phyloP scores from a whole-genome alignment of 1,284 basidiomycete species.

The Ganoderma lingzhi region DNA sequence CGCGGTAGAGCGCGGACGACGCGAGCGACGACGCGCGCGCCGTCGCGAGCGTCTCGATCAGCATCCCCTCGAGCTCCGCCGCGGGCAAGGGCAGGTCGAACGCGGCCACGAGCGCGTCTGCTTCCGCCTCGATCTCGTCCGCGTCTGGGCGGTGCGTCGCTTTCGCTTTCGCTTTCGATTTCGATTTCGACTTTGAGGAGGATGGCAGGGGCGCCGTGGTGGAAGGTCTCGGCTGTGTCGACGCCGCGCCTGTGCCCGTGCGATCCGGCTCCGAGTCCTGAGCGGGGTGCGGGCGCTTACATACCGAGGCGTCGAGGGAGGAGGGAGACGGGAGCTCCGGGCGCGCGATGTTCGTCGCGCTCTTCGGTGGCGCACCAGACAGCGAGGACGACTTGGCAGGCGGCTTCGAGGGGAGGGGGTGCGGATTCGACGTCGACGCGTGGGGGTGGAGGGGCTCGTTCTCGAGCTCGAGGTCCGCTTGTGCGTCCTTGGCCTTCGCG shows the following conservation, averaged over 20 bases:
- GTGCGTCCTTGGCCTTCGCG: slow-evolving; percentile 6
- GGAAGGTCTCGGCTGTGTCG: background rate
- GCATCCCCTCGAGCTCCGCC: slow-evolving; percentile 55
- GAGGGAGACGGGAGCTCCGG: background rate
- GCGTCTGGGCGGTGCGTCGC: background rate
- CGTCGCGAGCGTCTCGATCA: slow-evolving; percentile 76
- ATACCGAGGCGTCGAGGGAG: background rate
- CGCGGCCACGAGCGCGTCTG: slow-evolving; percentile 6
- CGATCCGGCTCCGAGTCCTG: background rate
- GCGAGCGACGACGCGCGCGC: slow-evolving; percentile 75
- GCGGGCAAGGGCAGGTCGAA: slow-evolving; percentile 36
- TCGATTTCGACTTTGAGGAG: no score
- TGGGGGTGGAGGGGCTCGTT: slow-evolving; percentile 22
- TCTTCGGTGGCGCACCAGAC: slow-evolving; percentile 19
- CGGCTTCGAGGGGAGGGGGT: background rate
- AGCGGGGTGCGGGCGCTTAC: background rate
- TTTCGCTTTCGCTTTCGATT: background rate
- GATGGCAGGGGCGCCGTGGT: background rate
- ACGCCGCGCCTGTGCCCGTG: background rate
- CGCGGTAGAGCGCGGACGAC: slow-evolving; percentile 59
- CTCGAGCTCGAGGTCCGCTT: slow-evolving; percentile 20
- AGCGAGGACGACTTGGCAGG: background rate
- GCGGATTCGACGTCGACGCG: background rate
- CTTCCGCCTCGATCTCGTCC: background rate
- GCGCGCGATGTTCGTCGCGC: slow-evolving; percentile 30